These are phyloP conservation scores for Neodidymelliopsis sp. DNA, from an alignment of 2,329 filamentous ascomycete species.

Conservation along the genomic window DNA sequence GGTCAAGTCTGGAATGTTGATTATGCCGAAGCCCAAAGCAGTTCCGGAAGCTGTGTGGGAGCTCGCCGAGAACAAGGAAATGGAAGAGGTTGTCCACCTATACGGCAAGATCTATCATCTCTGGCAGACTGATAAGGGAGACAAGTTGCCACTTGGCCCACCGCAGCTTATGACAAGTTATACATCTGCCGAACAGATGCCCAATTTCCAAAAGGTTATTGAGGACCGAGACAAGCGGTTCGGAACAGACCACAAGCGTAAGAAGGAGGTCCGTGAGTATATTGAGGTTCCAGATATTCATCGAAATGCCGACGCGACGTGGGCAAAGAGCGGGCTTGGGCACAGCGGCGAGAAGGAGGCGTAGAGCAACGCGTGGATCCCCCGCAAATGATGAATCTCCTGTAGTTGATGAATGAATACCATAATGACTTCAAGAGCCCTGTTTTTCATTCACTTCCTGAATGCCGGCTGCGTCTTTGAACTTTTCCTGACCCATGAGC, in stretches of 20 bases:
- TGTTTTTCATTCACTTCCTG: slow-evolving; percentile 39
- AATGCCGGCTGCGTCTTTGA: slow-evolving; percentile 30
- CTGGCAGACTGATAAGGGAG: slow-evolving; percentile 82
- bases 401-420: not conserved
- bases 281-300: slow-evolving; percentile 61
- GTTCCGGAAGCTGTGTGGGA: slow-evolving; percentile 74
- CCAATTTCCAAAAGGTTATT: slow-evolving; percentile 54
- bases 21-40: slow-evolving; percentile 69
- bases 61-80: slow-evolving; percentile 77
- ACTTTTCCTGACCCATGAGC: slow-evolving; percentile 45
- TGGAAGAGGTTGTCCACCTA: slow-evolving; percentile 75
- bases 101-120: slow-evolving; percentile 88
- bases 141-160: slow-evolving; percentile 66
- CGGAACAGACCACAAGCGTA: slow-evolving; percentile 59
- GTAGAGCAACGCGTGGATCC: not conserved
- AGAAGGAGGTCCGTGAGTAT: slow-evolving; percentile 61
- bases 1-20: slow-evolving; percentile 80
- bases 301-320: slow-evolving; percentile 58
- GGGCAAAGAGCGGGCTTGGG: slow-evolving; percentile 45
- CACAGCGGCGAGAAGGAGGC: slow-evolving; percentile 8
- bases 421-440: slow-evolving; percentile 17
- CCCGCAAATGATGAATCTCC: not conserved
- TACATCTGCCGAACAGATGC: slow-evolving; percentile 59
- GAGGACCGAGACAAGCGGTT: slow-evolving; percentile 63
- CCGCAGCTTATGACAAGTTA: slow-evolving; percentile 72